Evolutionary conservation across 768 basidiomycete species (phyloP).

Genomic region (Trametes elegans): DNA sequence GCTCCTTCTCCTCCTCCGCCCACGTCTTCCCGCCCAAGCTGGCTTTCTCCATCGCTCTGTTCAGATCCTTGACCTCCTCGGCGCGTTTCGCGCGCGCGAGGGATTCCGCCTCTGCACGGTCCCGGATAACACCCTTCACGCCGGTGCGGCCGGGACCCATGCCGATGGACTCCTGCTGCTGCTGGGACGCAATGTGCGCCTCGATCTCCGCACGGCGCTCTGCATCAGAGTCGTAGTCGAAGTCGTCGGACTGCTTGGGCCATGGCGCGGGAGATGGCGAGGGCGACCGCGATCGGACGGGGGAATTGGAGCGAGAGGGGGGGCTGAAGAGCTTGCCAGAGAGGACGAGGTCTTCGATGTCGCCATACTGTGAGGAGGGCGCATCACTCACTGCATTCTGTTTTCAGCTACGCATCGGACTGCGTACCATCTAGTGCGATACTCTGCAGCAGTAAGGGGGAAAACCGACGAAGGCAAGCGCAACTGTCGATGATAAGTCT

Average conservation of each 20-base stretch:
- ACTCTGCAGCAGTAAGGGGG: not conserved
- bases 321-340: slow-evolving; percentile 74
- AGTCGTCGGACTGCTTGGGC: slow-evolving; percentile 51
- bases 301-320: slow-evolving; percentile 54
- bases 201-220: slow-evolving; percentile 31
- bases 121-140: slow-evolving; percentile 86
- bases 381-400: not conserved
- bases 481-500: not conserved
- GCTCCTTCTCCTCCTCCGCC: slow-evolving; percentile 70
- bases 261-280: slow-evolving; percentile 46
- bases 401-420: not conserved
- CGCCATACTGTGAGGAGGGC: slow-evolving; percentile 24
- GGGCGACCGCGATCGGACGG: slow-evolving; percentile 60
- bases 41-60: slow-evolving; percentile 59
- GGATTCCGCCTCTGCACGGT: slow-evolving; percentile 66
- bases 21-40: slow-evolving; percentile 69
- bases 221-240: slow-evolving; percentile 44
- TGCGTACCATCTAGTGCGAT: slow-evolving; percentile 12
- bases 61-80: slow-evolving; percentile 51
- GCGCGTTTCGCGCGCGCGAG: slow-evolving; percentile 51
- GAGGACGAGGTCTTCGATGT: slow-evolving; percentile 71
- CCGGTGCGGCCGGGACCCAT: slow-evolving; percentile 87
- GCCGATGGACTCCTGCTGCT: slow-evolving; percentile 61
- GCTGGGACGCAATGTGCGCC: slow-evolving; percentile 21
- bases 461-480: not conserved